Evolutionary conservation across 371 early-diverging fungal species (phyloP).

Genomic region (Circinella minor): DNA sequence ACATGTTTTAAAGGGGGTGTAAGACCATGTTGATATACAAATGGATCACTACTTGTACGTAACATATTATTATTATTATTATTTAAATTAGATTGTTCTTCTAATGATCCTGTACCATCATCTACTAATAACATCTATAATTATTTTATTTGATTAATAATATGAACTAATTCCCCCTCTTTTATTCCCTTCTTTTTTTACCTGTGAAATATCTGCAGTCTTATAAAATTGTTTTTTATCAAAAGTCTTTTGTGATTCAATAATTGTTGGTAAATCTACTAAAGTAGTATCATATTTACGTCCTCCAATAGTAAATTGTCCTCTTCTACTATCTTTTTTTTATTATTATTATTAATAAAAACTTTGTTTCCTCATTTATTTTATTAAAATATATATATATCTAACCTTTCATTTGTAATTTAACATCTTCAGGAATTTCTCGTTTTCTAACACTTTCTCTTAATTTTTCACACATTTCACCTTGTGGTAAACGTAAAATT

Average conservation of each 20-base stretch:
- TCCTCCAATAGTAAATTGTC: conserved; percentile 68
- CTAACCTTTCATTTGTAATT: conserved; percentile 66
- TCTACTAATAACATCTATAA: conserved; percentile 68
- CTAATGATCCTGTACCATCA: conserved; percentile 33
- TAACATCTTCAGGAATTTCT: conserved; percentile 70
- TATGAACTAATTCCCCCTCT: no score
- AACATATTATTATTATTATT: conserved; percentile 18
- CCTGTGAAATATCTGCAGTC: conserved; percentile 96
- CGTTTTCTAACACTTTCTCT: conserved; percentile 71
- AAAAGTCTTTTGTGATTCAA: conserved; percentile 95
- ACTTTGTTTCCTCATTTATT: conserved; percentile 71
- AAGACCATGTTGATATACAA: conserved; percentile 84
- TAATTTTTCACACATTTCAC: conserved; percentile 63
- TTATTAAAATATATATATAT: background rate
- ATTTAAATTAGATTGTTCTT: conserved; percentile 11
- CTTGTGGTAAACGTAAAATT: conserved; percentile 79
- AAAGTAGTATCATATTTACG: conserved; percentile 67
- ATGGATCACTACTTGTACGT: conserved; percentile 51
- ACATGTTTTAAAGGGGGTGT: conserved; percentile 91
- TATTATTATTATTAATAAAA: background rate
- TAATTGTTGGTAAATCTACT: conserved; percentile 95
- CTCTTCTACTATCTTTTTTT: conserved; percentile 71
- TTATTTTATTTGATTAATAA: no score
- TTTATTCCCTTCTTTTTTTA: conserved; percentile 30
- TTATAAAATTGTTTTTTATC: conserved; percentile 97